Base-by-base conservation (phyloP, 768 basidiomycete species). In the Lactifluus volemus region DNA sequence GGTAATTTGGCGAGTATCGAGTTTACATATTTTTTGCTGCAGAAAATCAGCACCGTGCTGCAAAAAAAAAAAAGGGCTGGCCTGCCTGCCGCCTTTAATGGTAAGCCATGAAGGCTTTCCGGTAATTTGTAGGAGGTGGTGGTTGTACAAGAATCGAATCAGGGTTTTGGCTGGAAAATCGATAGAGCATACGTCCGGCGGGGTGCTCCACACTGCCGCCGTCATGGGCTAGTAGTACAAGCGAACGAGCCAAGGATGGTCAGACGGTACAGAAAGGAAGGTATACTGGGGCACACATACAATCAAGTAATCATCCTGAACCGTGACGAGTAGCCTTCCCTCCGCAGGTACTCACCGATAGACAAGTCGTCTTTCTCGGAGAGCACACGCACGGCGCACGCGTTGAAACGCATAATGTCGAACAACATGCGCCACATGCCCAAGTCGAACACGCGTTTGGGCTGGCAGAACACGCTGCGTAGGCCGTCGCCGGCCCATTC, bases 161-260 rank as follows among this genome's bases (percentile, higher is more conserved):
- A 89, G 71, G 0, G 88, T 88, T 44, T 74, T 76, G 0, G 84
- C 86, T 8, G 88, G 88, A 67, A 91, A 88, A 64, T 87, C 84
- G 53, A 84, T 71, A 3, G 81, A 78, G 64, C 85, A 88, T 67
- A 81, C 80, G 63, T 84, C 83, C 9, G 88, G 84, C 0, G 86
- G 84, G 0, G 86, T 89, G 49, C 83, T 88, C 88, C 88, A 91
- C 44, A 91, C 84, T 2, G 86, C 84, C 1, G 86, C 87, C 8
- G 85, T 88, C 86, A 91, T 86, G 0, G 87, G 87, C 88, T 67
- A 17, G 5, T 55, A 51, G 2, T 25, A 25, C 25, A 25, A 25
- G 32, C 11, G 32, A 47, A 5, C 12, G n/a, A 9, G 14, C 11
- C 34, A 49, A 49, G 9, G 11, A 47, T 21, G 45, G 14, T 47